Evolutionary conservation across 164 flowering plant species (phyloP).

Genomic region (Aristolochia californica): DNA sequence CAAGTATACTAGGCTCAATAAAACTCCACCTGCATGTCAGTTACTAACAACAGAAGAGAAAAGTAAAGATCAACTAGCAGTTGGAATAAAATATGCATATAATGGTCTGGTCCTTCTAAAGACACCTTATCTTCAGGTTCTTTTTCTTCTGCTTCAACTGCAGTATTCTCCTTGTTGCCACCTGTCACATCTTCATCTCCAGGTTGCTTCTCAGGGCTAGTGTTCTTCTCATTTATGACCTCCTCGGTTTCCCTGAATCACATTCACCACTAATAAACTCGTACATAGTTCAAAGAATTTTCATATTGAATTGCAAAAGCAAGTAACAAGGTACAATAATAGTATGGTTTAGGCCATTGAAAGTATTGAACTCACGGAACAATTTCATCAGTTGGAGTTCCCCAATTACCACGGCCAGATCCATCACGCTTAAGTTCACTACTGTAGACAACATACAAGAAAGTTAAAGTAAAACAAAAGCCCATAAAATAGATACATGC

Average conservation of each 20-base stretch:
- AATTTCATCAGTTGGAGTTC: slow-evolving; percentile 45
- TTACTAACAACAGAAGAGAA: not conserved
- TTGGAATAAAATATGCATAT: too few species aligned
- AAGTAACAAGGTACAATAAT: too few species aligned
- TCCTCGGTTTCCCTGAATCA: slow-evolving; percentile 29
- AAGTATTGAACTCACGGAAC: slow-evolving; percentile 25
- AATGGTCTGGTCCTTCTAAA: too few species aligned
- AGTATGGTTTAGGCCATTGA: not conserved
- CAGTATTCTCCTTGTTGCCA: slow-evolving; percentile 32
- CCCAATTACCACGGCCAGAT: slow-evolving; percentile 65
- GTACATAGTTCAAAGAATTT: not conserved
- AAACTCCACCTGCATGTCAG: not conserved
- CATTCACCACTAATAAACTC: not conserved
- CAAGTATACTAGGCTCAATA: too few species aligned
- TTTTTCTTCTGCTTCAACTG: slow-evolving; percentile 33
- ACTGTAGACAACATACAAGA: slow-evolving; percentile 14
- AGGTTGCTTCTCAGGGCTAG: slow-evolving; percentile 26
- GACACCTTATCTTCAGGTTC: slow-evolving; percentile 49
- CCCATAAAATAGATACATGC: not conserved
- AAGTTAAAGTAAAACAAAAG: not conserved
- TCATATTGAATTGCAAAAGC: too few species aligned
- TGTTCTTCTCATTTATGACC: slow-evolving; percentile 22
- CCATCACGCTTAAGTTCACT: slow-evolving; percentile 54
- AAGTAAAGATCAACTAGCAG: not conserved
- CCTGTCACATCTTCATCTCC: slow-evolving; percentile 30